phyloP scores from a whole-genome alignment of 2,329 filamentous ascomycete genomes.

The Cercospora zeae-maydis region DNA sequence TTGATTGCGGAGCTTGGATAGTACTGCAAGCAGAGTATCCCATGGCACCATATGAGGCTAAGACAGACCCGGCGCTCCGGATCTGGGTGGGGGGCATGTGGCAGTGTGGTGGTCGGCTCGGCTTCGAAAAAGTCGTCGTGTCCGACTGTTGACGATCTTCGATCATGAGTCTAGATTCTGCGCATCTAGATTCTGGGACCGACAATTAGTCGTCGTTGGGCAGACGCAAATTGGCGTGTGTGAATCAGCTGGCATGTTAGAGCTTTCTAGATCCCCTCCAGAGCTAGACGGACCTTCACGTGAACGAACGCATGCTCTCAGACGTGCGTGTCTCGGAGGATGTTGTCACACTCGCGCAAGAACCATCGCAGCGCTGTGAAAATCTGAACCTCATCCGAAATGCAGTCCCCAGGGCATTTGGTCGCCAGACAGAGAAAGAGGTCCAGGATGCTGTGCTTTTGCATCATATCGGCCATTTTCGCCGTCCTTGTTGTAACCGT shows the following conservation, averaged over 20 bases:
- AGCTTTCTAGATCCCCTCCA: not conserved
- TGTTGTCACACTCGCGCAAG: not conserved
- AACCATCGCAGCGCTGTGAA: not conserved
- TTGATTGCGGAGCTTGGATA: not conserved
- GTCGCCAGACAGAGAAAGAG: not conserved
- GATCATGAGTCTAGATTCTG: not conserved
- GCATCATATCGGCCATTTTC: not conserved
- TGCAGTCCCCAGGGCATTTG: slow-evolving; percentile 2
- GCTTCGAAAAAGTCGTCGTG: not conserved
- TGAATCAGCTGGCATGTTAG: not conserved
- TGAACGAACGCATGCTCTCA: not conserved
- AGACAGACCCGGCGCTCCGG: not conserved
- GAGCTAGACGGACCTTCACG: not conserved
- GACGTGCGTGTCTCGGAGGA: not conserved
- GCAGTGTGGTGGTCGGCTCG: not conserved
- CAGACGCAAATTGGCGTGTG: not conserved
- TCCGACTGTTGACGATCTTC: not conserved
- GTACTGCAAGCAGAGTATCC: not conserved
- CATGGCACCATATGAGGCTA: not conserved
- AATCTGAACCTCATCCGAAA: not conserved
- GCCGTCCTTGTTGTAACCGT: slow-evolving; percentile 18
- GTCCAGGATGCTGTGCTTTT: slow-evolving; percentile 5
- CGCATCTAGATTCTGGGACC: not conserved
- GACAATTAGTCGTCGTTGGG: not conserved
- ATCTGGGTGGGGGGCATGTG: not conserved